These are phyloP conservation scores for Suhomyces anneliseae DNA, from an alignment of 1,139 yeast genomes.

Conservation along the genomic window DNA sequence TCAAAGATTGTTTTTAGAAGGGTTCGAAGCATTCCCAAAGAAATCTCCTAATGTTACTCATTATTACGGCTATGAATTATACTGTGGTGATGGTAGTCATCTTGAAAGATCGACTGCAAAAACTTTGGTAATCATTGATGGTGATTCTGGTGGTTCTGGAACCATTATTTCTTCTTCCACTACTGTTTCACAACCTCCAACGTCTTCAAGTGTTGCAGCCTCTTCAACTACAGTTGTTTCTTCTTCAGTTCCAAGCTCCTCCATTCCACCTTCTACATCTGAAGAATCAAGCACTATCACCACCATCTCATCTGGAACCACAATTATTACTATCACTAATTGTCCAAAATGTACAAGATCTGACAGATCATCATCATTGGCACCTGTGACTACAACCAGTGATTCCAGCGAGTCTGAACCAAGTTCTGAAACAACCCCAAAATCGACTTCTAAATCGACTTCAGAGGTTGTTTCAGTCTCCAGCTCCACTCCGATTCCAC, in stretches of 20 bases:
- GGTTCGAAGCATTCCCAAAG: constrained; percentile 15
- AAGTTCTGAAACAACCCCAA: too few relatives aligned
- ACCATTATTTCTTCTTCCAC: not conserved
- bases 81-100: constrained; percentile 17
- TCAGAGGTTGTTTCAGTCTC: too few relatives aligned
- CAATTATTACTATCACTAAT: not conserved
- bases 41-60: constrained; percentile 11
- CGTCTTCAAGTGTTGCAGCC: not conserved
- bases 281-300: not conserved
- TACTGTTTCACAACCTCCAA: not conserved
- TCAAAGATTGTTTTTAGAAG: constrained; percentile 18
- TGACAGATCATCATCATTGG: not conserved
- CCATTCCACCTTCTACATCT: not conserved
- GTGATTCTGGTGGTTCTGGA: constrained; percentile 6
- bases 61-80: constrained; percentile 13
- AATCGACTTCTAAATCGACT: too few relatives aligned
- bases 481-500: too few relatives aligned
- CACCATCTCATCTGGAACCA: not conserved
- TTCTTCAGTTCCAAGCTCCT: not conserved
- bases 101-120: constrained; percentile 9
- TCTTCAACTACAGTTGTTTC: not conserved
- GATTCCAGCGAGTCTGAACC: too few relatives aligned
- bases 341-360: not conserved
- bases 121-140: constrained; percentile 14
- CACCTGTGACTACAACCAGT: too few relatives aligned